Percentiles rank a stretch among this genome's conserved stretches.
phyloP scores from a whole-genome alignment of 2,329 filamentous ascomycete species.

The Corniculantispora saksenae region DNA sequence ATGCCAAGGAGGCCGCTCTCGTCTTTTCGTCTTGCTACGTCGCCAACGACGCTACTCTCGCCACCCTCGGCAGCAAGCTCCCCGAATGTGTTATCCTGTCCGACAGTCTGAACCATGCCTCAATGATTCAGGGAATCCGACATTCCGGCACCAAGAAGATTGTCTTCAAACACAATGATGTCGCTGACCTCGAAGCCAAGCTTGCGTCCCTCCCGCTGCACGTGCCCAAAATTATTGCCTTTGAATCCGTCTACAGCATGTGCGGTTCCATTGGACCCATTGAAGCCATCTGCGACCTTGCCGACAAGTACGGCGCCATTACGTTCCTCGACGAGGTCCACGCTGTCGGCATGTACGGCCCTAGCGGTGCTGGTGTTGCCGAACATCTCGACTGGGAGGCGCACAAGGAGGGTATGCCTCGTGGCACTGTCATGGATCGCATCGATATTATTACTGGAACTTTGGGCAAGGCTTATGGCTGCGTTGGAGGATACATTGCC shows the following conservation, averaged over 20 bases:
- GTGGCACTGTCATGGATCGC: slow-evolving; percentile 89
- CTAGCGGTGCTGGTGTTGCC: slow-evolving; percentile 90
- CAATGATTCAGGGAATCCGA: slow-evolving; percentile 98
- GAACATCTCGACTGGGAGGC: slow-evolving; percentile 95
- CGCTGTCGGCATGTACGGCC: slow-evolving; percentile 98
- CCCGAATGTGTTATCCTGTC: slow-evolving; percentile 97
- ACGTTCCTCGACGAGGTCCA: slow-evolving; percentile 99
- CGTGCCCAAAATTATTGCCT: slow-evolving; percentile 95
- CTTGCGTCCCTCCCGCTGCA: slow-evolving; percentile 82
- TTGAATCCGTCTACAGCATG: slow-evolving; percentile 99
- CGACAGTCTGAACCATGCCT: slow-evolving; percentile 95
- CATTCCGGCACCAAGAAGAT: slow-evolving; percentile 97
- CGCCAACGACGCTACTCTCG: slow-evolving; percentile 94
- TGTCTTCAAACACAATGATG: slow-evolving; percentile 97
- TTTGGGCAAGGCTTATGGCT: slow-evolving; percentile 95
- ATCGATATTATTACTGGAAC: slow-evolving; percentile 98
- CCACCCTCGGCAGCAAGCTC: slow-evolving; percentile 94
- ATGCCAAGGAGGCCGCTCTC: slow-evolving; percentile 87
- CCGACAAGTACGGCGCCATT: slow-evolving; percentile 95
- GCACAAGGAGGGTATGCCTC: slow-evolving; percentile 71
- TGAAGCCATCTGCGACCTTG: slow-evolving; percentile 90
- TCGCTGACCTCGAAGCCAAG: slow-evolving; percentile 90
- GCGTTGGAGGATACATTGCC: slow-evolving; percentile 96
- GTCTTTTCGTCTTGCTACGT: slow-evolving; percentile 99
- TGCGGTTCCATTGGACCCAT: slow-evolving; percentile 97